A percentile compares a stretch with the other conserved stretches of the same genome.
These are phyloP conservation scores for Boletales sp. DNA, from an alignment of 768 basidiomycete genomes.

Conservation along the genomic window DNA sequence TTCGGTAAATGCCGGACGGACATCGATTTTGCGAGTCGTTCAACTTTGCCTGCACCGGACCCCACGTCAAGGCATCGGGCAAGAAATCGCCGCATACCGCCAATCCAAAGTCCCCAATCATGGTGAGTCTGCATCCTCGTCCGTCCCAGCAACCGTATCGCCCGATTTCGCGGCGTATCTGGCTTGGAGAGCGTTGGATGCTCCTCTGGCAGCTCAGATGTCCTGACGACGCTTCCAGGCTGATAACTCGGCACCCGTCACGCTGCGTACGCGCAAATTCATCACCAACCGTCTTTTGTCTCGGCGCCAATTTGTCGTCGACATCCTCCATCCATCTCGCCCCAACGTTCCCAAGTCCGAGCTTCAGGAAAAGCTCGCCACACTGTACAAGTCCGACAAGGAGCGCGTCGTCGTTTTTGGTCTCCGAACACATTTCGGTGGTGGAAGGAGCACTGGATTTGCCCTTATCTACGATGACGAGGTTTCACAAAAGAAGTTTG, in stretches of 20 bases:
- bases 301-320: constrained; percentile 94
- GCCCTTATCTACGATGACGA: constrained; percentile 97
- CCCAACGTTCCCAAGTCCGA: constrained; percentile 92
- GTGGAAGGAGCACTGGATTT: constrained; percentile 95
- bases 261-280: constrained; percentile 98
- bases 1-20: constrained; percentile 45
- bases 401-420: constrained; percentile 90
- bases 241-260: constrained; percentile 81
- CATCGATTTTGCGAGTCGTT: constrained; percentile 17
- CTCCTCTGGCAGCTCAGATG: constrained; percentile 19
- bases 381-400: constrained; percentile 91
- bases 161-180: constrained; percentile 9
- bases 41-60: constrained; percentile 4
- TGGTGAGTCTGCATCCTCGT: constrained; percentile 32
- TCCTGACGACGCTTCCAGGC: constrained; percentile 44
- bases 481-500: constrained; percentile 92
- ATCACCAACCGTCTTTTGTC: constrained; percentile 97
- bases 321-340: constrained; percentile 93
- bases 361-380: constrained; percentile 87
- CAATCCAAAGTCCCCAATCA: constrained; percentile 23
- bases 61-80: constrained; percentile 27
- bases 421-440: constrained; percentile 95
- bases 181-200: constrained; percentile 25
- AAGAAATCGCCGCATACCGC: constrained; percentile 20
- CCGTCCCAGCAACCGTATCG: not conserved